Conservation (phyloP, 2,329 filamentous ascomycete species). For the Pyrenophora seminiperda region DNA sequence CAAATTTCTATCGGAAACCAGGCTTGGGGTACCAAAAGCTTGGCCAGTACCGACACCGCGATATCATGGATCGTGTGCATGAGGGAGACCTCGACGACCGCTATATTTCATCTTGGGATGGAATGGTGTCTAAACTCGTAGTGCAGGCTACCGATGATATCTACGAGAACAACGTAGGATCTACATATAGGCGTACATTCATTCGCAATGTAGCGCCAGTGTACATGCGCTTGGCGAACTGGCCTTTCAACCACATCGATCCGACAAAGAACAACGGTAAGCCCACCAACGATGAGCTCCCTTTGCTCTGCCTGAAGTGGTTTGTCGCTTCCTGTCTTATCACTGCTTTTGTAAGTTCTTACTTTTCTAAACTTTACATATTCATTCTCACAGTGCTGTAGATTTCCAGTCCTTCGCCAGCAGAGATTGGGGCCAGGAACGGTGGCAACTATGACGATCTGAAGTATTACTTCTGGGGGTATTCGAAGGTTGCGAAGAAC, state of each 20-base stretch:
- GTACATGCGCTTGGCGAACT: conserved; percentile 38
- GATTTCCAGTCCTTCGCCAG: conserved; percentile 29
- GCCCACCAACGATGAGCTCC: conserved; percentile 29
- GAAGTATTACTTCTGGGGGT: conserved; percentile 37
- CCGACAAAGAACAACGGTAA: conserved; percentile 25
- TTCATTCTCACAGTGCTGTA: conserved; percentile 7
- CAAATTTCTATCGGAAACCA: conserved; percentile 35
- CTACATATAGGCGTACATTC: conserved; percentile 39
- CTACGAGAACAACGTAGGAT: conserved; percentile 33
- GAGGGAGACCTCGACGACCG: conserved; percentile 37
- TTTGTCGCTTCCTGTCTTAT: conserved; percentile 34
- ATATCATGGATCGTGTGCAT: conserved; percentile 35
- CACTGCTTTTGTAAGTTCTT: conserved; percentile 27
- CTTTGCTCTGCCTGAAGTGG: conserved; percentile 38
- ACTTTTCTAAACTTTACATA: not conserved
- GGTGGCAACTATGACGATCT: conserved; percentile 35
- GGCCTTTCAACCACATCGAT: conserved; percentile 39
- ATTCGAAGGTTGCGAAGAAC: conserved; percentile 41
- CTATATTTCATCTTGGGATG: conserved; percentile 40
- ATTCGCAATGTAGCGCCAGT: conserved; percentile 37
- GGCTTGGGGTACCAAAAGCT: conserved; percentile 34
- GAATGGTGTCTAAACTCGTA: conserved; percentile 36
- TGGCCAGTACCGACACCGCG: conserved; percentile 27
- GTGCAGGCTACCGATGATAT: conserved; percentile 42
- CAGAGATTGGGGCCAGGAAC: conserved; percentile 24